Evolutionary conservation across 106 monocot genomes (phyloP), one percentile per base, ranked within the genome.

Genomic region (Dendrobium nobile): DNA sequence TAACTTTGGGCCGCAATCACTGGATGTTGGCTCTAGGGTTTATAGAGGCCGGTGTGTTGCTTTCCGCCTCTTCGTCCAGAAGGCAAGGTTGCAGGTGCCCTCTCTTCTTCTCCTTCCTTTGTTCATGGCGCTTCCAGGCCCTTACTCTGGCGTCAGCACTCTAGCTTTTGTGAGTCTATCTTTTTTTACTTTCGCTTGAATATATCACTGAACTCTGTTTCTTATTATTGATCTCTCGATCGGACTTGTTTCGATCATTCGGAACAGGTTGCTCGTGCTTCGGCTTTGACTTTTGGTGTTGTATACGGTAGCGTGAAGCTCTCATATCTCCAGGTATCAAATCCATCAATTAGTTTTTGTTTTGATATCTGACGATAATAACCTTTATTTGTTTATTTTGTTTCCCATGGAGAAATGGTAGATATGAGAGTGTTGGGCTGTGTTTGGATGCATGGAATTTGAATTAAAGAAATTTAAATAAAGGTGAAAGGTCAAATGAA

Each of bases 241-340:
- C 16, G 76, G 20, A 56, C 8, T 72, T 28, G 40, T 20, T 45
- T 16, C 44, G 4, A 55, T 19, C 15, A 31, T 40, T 19, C 85
- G 90, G 86, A 40, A 33, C 51, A 91, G 91, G 91, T 91, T 28
- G 91, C 91, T 77, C 91, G 88, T 67, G 84, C 86, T 75, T 88
- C 91, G 78, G 88, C 81, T 43, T 74, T 91, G 16, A 83, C 88
- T 26, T 65, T 84, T 18, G 91, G 91, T 3, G 20, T 88, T 17
- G 88, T 88, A 15, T 91, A 91, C n/a, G 91, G 91, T 2, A 84
- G 82, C 82, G 24, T 91, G 10, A 91, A 91, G 86, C 84, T 91
- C 33, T 88, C 86, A 56, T 88, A 88, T 77, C 91, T 91, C 45
- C 75, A 82, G 84, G 91, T 91, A 88, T 47, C 20, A 42, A 19